A percentile compares a stretch with the other conserved stretches of the same genome.
phyloP scores from a whole-genome alignment of 257 asterid genomes.

The Eucommia ulmoides region DNA sequence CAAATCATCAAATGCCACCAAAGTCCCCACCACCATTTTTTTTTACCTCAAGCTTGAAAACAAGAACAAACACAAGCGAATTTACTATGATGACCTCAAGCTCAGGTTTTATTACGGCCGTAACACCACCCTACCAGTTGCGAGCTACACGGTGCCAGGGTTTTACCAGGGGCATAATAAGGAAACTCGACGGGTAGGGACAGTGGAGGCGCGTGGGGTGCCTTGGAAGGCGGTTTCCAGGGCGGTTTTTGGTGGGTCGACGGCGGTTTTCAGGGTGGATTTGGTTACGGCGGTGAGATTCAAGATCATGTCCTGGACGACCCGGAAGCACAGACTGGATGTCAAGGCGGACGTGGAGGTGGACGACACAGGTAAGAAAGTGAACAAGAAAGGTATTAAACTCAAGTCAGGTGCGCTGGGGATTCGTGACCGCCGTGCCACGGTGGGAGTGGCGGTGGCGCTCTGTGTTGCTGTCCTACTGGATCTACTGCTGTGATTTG shows the following conservation, averaged over 20 bases:
- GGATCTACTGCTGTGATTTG: no score
- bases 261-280: conserved; percentile 36
- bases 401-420: conserved; percentile 37
- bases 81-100: not conserved
- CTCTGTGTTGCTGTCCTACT: no score
- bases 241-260: conserved; percentile 25
- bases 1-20: not conserved
- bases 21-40: not conserved
- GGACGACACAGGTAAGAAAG: conserved; percentile 34
- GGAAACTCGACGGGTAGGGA: conserved; percentile 19
- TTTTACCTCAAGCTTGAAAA: not conserved
- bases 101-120: not conserved
- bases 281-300: conserved; percentile 48
- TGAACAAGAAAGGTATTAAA: conserved; percentile 29
- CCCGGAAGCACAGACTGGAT: conserved; percentile 24
- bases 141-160: conserved; percentile 24
- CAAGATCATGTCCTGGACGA: conserved; percentile 42
- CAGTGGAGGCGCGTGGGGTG: conserved; percentile 25
- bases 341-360: conserved; percentile 39
- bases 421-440: no score
- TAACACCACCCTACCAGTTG: conserved; percentile 14
- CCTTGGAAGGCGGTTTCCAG: conserved; percentile 45
- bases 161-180: conserved; percentile 74
- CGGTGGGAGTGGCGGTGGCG: no score
- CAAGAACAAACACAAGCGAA: not conserved